Evolutionary conservation across 2,329 filamentous ascomycete species (phyloP).

Genomic region (Dactylellina cionopaga): DNA sequence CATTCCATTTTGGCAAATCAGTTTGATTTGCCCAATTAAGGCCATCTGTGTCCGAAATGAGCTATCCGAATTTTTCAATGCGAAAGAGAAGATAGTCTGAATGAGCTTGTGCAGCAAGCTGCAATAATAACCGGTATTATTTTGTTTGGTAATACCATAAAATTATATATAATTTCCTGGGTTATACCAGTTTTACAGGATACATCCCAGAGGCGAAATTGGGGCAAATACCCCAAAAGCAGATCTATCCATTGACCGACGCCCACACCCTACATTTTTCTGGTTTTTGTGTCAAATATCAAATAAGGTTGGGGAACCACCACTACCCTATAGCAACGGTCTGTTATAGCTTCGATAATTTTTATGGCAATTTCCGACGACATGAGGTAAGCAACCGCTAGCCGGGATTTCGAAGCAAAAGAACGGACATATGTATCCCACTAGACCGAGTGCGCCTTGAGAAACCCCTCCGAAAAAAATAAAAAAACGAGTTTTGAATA

Average conservation of each 20-base stretch:
- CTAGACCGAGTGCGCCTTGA: slow-evolving; percentile 12
- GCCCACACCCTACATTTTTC: slow-evolving; percentile 10
- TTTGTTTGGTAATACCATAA: slow-evolving; percentile 33
- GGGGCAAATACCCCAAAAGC: slow-evolving; percentile 29
- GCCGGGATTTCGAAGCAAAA: slow-evolving; percentile 10
- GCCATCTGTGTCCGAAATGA: slow-evolving; percentile 47
- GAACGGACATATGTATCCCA: neutral
- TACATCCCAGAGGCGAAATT: slow-evolving; percentile 53
- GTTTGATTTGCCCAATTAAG: slow-evolving; percentile 48
- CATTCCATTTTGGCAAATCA: slow-evolving; percentile 50
- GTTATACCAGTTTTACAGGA: slow-evolving; percentile 43
- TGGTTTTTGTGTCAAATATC: slow-evolving; percentile 28
- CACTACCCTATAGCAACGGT: slow-evolving; percentile 34
- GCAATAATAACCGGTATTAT: slow-evolving; percentile 32
- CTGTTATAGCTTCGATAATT: slow-evolving; percentile 38
- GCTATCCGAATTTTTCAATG: slow-evolving; percentile 20
- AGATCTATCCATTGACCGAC: slow-evolving; percentile 28
- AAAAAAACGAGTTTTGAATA: slow-evolving; percentile 23
- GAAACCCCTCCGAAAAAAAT: too few species aligned
- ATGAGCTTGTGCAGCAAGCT: slow-evolving; percentile 17
- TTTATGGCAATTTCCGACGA: slow-evolving; percentile 51
- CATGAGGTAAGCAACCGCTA: slow-evolving; percentile 35
- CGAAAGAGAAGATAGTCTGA: slow-evolving; percentile 16
- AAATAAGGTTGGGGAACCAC: slow-evolving; percentile 36
- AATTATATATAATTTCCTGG: slow-evolving; percentile 51